Percentiles rank a stretch among this genome's conserved stretches.
phyloP scores from a whole-genome alignment of 192 early-diverging fungal genomes.

The Coemansia sp. region DNA sequence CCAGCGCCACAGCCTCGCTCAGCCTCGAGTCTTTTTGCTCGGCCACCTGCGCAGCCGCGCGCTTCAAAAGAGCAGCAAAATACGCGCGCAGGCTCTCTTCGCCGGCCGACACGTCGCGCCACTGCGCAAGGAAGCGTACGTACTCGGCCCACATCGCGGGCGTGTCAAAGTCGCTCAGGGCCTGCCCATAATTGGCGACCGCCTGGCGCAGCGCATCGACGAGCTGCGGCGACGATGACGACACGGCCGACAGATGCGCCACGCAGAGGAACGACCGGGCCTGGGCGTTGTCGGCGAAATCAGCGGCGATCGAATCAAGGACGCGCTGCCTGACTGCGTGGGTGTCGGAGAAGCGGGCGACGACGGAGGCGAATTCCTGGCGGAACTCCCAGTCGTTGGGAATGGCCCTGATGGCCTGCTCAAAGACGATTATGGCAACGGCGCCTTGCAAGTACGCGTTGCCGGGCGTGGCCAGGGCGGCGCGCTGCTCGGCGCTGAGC shows the following conservation, averaged over 20 bases:
- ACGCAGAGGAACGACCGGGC: conserved; percentile 60
- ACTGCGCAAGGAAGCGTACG: conserved; percentile 59
- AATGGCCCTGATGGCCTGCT: conserved; percentile 77
- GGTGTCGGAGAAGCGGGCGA: conserved; percentile 53
- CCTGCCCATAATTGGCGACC: conserved; percentile 57
- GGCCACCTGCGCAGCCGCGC: conserved; percentile 57
- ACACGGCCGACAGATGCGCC: conserved; percentile 54
- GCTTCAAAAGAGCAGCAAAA: conserved; percentile 54
- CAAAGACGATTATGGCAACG: conserved; percentile 73
- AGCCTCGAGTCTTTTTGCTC: conserved; percentile 46
- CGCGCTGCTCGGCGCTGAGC: conserved; percentile 47
- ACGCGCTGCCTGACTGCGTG: conserved; percentile 23
- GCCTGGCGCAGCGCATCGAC: conserved; percentile 46
- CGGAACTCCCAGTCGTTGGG: conserved; percentile 75
- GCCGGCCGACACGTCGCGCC: conserved; percentile 11
- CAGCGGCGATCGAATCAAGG: conserved; percentile 26
- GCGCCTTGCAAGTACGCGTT: conserved; percentile 72
- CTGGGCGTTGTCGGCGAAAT: conserved; percentile 31
- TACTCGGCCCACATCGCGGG: conserved; percentile 65
- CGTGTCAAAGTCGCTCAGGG: conserved; percentile 41
- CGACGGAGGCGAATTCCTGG: conserved; percentile 64
- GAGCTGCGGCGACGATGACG: conserved; percentile 60
- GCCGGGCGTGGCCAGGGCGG: conserved; percentile 38
- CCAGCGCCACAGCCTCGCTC: conserved; percentile 58
- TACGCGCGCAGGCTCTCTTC: conserved; percentile 18